phyloP scores from a whole-genome alignment of 176 grass and related monocot species.

The Sorghum bicolor region Sorghum_bicolor_NCBIv3 NC_012873.2:57492001-57492500 shows the following conservation, averaged over 20 bases:
- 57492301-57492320: slow-evolving; percentile 44
- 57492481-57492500: no score
- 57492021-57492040: slow-evolving; percentile 45
- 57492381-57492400: slow-evolving; percentile 60
- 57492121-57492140: slow-evolving; percentile 82
- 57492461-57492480: background rate
- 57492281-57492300: slow-evolving; percentile 81
- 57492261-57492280: slow-evolving; percentile 55
- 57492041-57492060: slow-evolving; percentile 71
- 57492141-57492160: slow-evolving; percentile 91
- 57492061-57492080: slow-evolving; percentile 78
- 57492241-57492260: slow-evolving; percentile 37
- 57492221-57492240: slow-evolving; percentile 30
- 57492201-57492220: slow-evolving; percentile 75
- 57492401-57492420: slow-evolving; percentile 57
- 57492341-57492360: slow-evolving; percentile 50
- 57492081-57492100: slow-evolving; percentile 70
- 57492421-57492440: slow-evolving; percentile 57
- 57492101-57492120: slow-evolving; percentile 49
- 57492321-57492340: slow-evolving; percentile 48
- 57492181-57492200: slow-evolving; percentile 62
- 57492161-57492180: slow-evolving; percentile 65
- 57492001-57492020: background rate
- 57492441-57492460: slow-evolving; percentile 50
- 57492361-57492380: slow-evolving; percentile 80